Evolutionary conservation across 2,329 filamentous ascomycete species (phyloP).

Genomic region (Fusarium sp.): DNA sequence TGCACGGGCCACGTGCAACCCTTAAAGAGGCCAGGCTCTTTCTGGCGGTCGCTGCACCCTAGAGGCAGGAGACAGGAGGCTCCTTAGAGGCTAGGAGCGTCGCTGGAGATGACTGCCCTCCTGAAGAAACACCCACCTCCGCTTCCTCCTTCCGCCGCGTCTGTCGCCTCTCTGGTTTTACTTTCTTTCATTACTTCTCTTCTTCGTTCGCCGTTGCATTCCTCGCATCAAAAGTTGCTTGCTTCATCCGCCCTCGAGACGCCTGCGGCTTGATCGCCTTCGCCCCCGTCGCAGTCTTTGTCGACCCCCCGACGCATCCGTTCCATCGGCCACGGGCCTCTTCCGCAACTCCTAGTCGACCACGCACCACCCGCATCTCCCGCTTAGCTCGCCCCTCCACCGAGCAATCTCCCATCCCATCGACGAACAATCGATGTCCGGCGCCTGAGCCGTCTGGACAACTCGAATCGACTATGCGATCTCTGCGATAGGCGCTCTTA

Average conservation of each 20-base stretch:
- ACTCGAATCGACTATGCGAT: slow-evolving; percentile 53
- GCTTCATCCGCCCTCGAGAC: slow-evolving; percentile 21
- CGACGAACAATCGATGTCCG: slow-evolving; percentile 49
- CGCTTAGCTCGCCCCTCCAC: slow-evolving; percentile 47
- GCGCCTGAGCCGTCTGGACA: slow-evolving; percentile 47
- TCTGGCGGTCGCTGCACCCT: slow-evolving; percentile 28
- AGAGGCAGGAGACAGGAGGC: slow-evolving; percentile 40
- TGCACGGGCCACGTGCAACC: slow-evolving; percentile 42
- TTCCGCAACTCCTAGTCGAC: slow-evolving; percentile 41
- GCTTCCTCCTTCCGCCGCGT: slow-evolving; percentile 35
- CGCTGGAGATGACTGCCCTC: slow-evolving; percentile 35
- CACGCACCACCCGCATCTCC: slow-evolving; percentile 45
- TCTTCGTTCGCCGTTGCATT: not conserved
- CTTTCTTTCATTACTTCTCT: not conserved
- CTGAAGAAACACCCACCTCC: slow-evolving; percentile 31
- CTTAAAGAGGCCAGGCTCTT: slow-evolving; percentile 29
- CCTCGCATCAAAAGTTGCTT: not conserved
- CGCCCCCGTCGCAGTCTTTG: slow-evolving; percentile 13
- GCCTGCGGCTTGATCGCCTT: slow-evolving; percentile 14
- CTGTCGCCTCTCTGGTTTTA: slow-evolving; percentile 12
- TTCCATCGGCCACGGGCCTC: slow-evolving; percentile 39
- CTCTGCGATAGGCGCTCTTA: slow-evolving; percentile 46
- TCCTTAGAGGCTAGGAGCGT: slow-evolving; percentile 27
- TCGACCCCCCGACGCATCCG: slow-evolving; percentile 36
- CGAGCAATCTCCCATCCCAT: slow-evolving; percentile 43